Evolutionary conservation across 2,329 filamentous ascomycete genomes (phyloP).

Genomic region (Aphanocladium album): DNA sequence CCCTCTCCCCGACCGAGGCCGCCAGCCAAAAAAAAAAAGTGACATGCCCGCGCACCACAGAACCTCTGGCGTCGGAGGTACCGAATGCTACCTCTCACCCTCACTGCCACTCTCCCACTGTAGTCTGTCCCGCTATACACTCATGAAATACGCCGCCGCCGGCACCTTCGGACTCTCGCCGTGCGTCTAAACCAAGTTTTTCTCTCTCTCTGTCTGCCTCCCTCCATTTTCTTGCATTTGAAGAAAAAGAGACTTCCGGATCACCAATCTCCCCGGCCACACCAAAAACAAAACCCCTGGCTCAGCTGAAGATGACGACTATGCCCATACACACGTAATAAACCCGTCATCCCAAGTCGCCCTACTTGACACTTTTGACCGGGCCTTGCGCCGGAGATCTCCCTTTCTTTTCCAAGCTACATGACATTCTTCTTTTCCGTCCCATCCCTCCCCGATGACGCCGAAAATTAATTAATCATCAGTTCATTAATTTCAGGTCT

Average conservation of each 20-base stretch:
- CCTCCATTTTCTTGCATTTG: neutral
- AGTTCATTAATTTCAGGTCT: neutral
- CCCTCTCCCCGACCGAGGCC: no score
- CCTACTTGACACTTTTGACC: neutral
- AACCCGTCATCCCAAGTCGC: neutral
- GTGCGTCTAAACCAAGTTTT: neutral
- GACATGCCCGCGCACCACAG: neutral
- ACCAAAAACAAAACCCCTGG: neutral
- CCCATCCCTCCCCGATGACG: no score
- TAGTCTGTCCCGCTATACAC: no score
- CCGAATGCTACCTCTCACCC: neutral
- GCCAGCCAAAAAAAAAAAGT: no score
- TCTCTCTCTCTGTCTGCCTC: neutral
- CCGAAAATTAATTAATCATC: no score
- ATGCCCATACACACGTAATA: neutral
- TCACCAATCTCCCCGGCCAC: neutral
- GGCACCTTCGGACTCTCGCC: neutral
- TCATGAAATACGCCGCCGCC: neutral
- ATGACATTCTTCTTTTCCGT: neutral
- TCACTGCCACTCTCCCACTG: no score
- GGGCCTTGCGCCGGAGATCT: neutral
- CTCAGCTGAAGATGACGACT: constrained; percentile 4
- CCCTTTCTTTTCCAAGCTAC: neutral
- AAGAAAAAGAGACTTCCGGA: neutral
- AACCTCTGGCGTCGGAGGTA: neutral